Conservation (phyloP, 1,284 basidiomycete genomes). For the Gymnopus androsaceus region DNA sequence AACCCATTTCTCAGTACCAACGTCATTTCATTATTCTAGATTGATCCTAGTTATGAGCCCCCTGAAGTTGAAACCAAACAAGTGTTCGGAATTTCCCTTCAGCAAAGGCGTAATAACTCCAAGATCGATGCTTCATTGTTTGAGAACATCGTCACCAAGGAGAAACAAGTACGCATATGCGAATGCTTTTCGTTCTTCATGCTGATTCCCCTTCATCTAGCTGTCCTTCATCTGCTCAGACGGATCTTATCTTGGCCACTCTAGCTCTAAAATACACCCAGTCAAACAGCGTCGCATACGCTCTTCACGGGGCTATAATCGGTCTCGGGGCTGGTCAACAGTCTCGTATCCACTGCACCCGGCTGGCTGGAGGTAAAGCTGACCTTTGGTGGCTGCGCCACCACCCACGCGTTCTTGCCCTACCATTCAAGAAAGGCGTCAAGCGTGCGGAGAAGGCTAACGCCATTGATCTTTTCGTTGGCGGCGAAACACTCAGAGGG, state of each 20-base stretch:
- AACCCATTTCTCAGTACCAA: background rate
- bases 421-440: slow-evolving; percentile 96
- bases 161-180: slow-evolving; percentile 67
- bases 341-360: slow-evolving; percentile 98
- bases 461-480: slow-evolving; percentile 96
- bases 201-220: slow-evolving; percentile 37
- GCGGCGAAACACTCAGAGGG: slow-evolving; percentile 87
- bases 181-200: background rate
- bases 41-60: slow-evolving; percentile 82
- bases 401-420: slow-evolving; percentile 86
- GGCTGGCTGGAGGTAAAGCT: slow-evolving; percentile 96
- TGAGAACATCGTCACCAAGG: slow-evolving; percentile 85
- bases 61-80: slow-evolving; percentile 87
- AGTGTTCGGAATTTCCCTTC: slow-evolving; percentile 91
- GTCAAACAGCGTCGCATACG: slow-evolving; percentile 98
- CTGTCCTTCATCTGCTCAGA: slow-evolving; percentile 74
- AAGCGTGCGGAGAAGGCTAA: slow-evolving; percentile 99
- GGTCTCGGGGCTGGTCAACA: slow-evolving; percentile 98
- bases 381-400: slow-evolving; percentile 99
- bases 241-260: slow-evolving; percentile 92
- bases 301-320: slow-evolving; percentile 89
- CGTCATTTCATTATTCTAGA: slow-evolving; percentile 48
- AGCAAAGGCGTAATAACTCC: slow-evolving; percentile 90
- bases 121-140: slow-evolving; percentile 87
- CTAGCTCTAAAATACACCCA: slow-evolving; percentile 99